A percentile compares a stretch with the other conserved stretches of the same genome.
These are phyloP conservation scores for Cryoendolithus antarcticus DNA, from an alignment of 2,329 filamentous ascomycete genomes.

Conservation along the genomic window DNA sequence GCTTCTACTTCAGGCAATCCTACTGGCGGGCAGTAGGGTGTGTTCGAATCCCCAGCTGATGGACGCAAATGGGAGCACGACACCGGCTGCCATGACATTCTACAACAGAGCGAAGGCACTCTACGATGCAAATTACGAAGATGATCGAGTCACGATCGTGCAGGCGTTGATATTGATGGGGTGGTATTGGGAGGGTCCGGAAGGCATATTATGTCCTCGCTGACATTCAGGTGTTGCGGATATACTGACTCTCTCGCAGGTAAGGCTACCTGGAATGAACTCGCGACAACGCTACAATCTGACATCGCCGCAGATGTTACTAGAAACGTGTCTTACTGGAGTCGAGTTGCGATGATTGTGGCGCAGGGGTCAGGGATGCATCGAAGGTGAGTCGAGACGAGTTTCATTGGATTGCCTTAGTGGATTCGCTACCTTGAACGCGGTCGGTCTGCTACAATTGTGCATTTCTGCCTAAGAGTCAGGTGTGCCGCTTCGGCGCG, in stretches of 20 bases:
- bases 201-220: slow-evolving; percentile 36
- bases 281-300: slow-evolving; percentile 9
- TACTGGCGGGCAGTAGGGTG: slow-evolving; percentile 82
- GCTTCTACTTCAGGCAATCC: slow-evolving; percentile 74
- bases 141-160: slow-evolving; percentile 91
- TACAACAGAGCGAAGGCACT: slow-evolving; percentile 94
- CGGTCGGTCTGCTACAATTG: too few relatives aligned
- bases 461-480: too few relatives aligned
- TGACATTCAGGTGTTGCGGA: too few relatives aligned
- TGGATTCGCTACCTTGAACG: too few relatives aligned
- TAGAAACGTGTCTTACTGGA: slow-evolving; percentile 99
- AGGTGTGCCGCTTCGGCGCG: too few relatives aligned
- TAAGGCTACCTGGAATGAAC: too few relatives aligned
- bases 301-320: slow-evolving; percentile 61
- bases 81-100: slow-evolving; percentile 87
- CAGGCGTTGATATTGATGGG: slow-evolving; percentile 90
- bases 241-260: too few relatives aligned
- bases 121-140: slow-evolving; percentile 94
- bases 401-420: too few relatives aligned
- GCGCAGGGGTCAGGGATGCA: slow-evolving; percentile 98
- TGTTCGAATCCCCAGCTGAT: slow-evolving; percentile 92
- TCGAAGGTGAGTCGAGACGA: slow-evolving; percentile 44
- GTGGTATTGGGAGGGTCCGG: slow-evolving; percentile 98
- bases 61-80: slow-evolving; percentile 90
- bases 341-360: slow-evolving; percentile 83